Conservation (phyloP, 768 basidiomycete genomes). For the Tricholoma hemisulphureum region DNA sequence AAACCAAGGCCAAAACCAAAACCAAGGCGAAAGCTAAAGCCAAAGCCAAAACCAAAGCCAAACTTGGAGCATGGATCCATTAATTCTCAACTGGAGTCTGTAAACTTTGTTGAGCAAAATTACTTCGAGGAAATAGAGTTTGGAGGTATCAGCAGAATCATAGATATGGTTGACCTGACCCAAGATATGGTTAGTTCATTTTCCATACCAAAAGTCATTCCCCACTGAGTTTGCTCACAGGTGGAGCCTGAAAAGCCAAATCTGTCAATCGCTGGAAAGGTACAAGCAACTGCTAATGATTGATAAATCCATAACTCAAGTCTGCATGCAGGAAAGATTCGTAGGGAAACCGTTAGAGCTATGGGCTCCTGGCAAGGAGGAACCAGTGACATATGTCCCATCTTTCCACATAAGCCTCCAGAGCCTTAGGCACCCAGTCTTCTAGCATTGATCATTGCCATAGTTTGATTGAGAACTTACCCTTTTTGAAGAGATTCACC, state of each 20-base stretch:
- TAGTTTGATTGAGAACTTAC: neutral
- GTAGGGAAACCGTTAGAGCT: neutral
- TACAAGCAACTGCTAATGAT: neutral
- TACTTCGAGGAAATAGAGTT: neutral
- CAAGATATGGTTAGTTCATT: neutral
- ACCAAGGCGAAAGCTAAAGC: too few relatives aligned
- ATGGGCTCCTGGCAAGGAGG: neutral
- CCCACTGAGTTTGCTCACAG: neutral
- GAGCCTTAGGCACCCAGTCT: too few relatives aligned
- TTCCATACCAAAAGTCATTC: too few relatives aligned
- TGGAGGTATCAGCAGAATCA: neutral
- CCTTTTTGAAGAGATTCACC: neutral
- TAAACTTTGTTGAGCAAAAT: neutral
- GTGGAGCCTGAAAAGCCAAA: neutral
- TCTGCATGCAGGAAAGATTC: neutral
- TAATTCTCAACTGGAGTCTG: too few relatives aligned
- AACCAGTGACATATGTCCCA: neutral
- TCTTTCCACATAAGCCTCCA: neutral
- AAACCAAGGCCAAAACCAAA: too few relatives aligned
- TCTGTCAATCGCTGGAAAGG: neutral
- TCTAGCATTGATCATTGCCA: neutral
- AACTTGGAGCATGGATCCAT: too few relatives aligned
- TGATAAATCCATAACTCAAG: neutral
- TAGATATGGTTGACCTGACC: neutral
- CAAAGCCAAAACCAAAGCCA: too few relatives aligned